These are phyloP conservation scores for Melampsora larici-populina DNA, from an alignment of 1,284 basidiomycete genomes.

Conservation along the genomic window DNA sequence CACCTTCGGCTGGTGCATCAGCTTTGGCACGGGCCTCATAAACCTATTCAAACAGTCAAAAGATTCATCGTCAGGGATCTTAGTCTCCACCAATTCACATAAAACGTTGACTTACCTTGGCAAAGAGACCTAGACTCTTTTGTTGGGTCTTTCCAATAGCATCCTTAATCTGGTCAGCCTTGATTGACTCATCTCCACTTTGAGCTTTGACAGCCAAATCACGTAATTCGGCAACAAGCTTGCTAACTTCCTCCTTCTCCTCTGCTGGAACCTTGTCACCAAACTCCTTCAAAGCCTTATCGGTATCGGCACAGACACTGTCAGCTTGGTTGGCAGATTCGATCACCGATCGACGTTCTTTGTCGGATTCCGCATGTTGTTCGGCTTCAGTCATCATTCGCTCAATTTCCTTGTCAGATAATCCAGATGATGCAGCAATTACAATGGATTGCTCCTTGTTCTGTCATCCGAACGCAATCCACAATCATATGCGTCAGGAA, in stretches of 20 bases:
- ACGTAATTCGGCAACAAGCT: slow-evolving; percentile 79
- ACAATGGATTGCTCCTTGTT: slow-evolving; percentile 90
- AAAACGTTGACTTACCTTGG: slow-evolving; percentile 63
- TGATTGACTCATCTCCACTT: slow-evolving; percentile 73
- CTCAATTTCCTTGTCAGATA: slow-evolving; percentile 94
- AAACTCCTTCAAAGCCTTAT: slow-evolving; percentile 96
- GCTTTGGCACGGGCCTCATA: slow-evolving; percentile 86
- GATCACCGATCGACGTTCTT: slow-evolving; percentile 79
- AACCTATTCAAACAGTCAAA: slow-evolving; percentile 56
- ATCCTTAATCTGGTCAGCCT: slow-evolving; percentile 81
- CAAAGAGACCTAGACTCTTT: slow-evolving; percentile 93
- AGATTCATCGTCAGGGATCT: not conserved
- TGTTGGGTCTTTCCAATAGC: slow-evolving; percentile 95
- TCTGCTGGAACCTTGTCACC: slow-evolving; percentile 88
- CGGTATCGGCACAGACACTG: slow-evolving; percentile 88
- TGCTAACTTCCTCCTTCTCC: slow-evolving; percentile 89
- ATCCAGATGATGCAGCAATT: slow-evolving; percentile 93
- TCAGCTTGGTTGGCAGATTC: slow-evolving; percentile 98
- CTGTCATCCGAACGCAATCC: not conserved
- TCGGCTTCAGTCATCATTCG: slow-evolving; percentile 94
- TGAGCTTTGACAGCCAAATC: slow-evolving; percentile 91
- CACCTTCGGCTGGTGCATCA: slow-evolving; percentile 55
- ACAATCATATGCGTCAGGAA: not conserved
- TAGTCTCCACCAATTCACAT: slow-evolving; percentile 27
- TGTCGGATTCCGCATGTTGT: slow-evolving; percentile 60